Base-by-base conservation (phyloP, 768 basidiomycete genomes). In the Imleria badia region DNA sequence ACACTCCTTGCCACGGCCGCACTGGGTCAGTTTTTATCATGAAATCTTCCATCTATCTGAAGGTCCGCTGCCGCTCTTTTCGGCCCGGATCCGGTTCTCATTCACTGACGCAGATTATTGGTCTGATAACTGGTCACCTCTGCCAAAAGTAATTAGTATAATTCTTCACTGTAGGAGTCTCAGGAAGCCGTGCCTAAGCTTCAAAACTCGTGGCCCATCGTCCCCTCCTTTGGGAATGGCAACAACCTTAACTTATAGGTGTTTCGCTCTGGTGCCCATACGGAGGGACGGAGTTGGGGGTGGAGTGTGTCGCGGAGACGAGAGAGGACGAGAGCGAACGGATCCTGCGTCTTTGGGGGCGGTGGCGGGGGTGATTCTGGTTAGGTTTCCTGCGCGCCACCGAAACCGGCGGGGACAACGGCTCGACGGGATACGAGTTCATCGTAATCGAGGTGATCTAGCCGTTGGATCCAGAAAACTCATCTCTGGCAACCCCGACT, bases 361-460 rank as follows among this genome's bases (percentile, higher is more conserved):
- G 68, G 58, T 13, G 65, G 30, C 30, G 73, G 49, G 6, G 56
- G 54, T 2, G 54, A 59, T 10, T 31, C 5, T 3, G 30, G 17
- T 2, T 23, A 2, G 1, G 1, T 20, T 20, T 38, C 35, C 19
- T 43, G 38, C 6, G 33, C 38, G 2, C 61, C 29, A 3, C 41
- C 52, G 42, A 97, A 81, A 3, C 95, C 95, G 23, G 93, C 92
- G 19, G 94, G n/a, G 82, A 78, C 60, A 97, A 77, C 58, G 98
- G 78, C 76, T 98, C 94, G 54, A 83, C 76, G 19, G 94, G 95
- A 76, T 96, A 97, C 31, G 91, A 90, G 72, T 95, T 95, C 95
- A 97, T 95, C 40, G 51, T 34, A 36, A 48, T 43, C 41, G 23
- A n/a, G 5, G 41, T 22, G 47, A 48, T 10, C 47, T 9, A 31